These are phyloP conservation scores for Xylaria telfairii DNA, from an alignment of 495 filamentous ascomycete species.

Conservation along the genomic window DNA sequence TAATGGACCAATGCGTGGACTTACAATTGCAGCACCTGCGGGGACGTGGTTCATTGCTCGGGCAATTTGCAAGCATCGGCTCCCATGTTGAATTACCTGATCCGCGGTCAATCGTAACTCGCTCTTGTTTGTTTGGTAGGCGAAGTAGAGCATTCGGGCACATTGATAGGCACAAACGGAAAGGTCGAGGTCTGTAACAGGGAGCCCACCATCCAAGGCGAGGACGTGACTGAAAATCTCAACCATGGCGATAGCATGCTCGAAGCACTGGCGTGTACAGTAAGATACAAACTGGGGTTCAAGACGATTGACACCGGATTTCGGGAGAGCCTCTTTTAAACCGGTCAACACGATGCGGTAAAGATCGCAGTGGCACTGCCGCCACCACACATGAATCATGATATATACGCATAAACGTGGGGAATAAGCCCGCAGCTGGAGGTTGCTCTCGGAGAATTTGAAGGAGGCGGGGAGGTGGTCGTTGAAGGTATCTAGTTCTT, in stretches of 20 bases:
- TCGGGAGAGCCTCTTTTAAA: conserved; percentile 50
- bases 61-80: conserved; percentile 39
- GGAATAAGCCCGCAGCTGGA: conserved; percentile 57
- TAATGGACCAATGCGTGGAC: conserved; percentile 18
- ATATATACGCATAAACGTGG: conserved; percentile 53
- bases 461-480: conserved; percentile 52
- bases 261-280: conserved; percentile 49
- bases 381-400: conserved; percentile 59
- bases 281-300: conserved; percentile 47
- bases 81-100: conserved; percentile 38
- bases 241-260: conserved; percentile 55
- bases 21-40: conserved; percentile 49
- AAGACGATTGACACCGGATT: conserved; percentile 42
- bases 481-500: conserved; percentile 53
- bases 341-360: conserved; percentile 53
- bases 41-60: conserved; percentile 41
- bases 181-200: conserved; percentile 54
- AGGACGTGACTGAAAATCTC: conserved; percentile 54
- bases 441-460: conserved; percentile 54
- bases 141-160: conserved; percentile 45
- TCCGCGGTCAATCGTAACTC: conserved; percentile 35
- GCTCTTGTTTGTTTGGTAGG: conserved; percentile 31
- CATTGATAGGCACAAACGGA: conserved; percentile 57
- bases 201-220: conserved; percentile 45
- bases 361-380: conserved; percentile 57